phyloP scores from a whole-genome alignment of 2,329 filamentous ascomycete species.

The Botrytis squamosa region DNA sequence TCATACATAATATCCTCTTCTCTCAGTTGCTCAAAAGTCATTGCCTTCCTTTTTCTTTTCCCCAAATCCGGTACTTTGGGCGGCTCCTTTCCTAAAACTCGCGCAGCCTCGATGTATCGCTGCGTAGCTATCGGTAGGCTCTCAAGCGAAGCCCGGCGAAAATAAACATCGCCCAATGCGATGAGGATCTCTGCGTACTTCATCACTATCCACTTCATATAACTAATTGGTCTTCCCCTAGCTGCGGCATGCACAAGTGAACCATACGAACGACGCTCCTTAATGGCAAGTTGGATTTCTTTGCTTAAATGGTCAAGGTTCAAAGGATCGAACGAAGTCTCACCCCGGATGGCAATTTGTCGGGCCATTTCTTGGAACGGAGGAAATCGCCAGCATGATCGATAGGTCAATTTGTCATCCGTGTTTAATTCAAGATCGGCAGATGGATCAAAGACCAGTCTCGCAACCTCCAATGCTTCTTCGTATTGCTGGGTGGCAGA shows the following conservation, averaged over 20 bases:
- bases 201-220: conserved; percentile 40
- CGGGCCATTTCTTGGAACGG: background rate
- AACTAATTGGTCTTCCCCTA: conserved; percentile 32
- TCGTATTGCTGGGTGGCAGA: conserved; percentile 33
- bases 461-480: background rate
- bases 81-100: conserved; percentile 32
- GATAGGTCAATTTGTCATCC: background rate
- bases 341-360: background rate
- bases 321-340: conserved; percentile 32
- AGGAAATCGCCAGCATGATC: conserved; percentile 5
- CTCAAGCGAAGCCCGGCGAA: conserved; percentile 35
- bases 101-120: conserved; percentile 35
- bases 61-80: background rate
- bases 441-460: background rate
- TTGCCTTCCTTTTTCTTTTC: background rate
- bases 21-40: background rate
- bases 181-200: conserved; percentile 40
- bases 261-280: conserved; percentile 24
- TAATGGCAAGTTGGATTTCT: conserved; percentile 3
- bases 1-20: background rate
- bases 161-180: conserved; percentile 37
- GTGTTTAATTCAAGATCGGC: background rate
- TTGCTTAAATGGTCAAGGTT: background rate
- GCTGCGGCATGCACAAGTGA: conserved; percentile 34
- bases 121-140: conserved; percentile 38